Evolutionary conservation across 2,329 filamentous ascomycete genomes (phyloP).

Genomic region (Sarocladium kiliense): DNA sequence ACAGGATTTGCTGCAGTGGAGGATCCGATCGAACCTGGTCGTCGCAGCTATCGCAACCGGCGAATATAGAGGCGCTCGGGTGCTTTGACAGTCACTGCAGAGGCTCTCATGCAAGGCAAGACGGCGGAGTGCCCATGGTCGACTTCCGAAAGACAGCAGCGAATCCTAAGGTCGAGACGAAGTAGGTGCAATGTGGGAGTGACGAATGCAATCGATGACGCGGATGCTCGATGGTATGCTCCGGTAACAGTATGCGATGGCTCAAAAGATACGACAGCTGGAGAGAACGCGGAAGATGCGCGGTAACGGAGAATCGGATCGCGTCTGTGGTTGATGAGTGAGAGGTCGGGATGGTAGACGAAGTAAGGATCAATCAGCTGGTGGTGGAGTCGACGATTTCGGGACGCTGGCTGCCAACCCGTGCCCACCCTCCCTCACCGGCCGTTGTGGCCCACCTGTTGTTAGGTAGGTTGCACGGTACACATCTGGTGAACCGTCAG

Average conservation of each 20-base stretch:
- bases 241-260: background rate
- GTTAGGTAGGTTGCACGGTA: background rate
- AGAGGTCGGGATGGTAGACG: background rate
- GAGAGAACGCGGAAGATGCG: background rate
- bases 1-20: background rate
- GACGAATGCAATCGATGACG: background rate
- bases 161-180: background rate
- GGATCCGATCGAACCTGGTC: background rate
- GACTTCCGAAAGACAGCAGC: background rate
- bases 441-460: background rate
- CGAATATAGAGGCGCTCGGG: background rate
- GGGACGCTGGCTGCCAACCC: background rate
- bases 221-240: background rate
- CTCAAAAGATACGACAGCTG: background rate
- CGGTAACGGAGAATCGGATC: background rate
- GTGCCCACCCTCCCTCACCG: background rate
- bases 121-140: constrained; percentile 6
- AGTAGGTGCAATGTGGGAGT: background rate
- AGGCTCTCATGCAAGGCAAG: constrained; percentile 6
- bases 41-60: background rate
- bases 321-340: background rate
- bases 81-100: background rate
- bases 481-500: background rate
- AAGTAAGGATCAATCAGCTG: constrained; percentile 7
- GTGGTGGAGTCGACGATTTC: constrained; percentile 5